Base-by-base conservation (phyloP, 164 flowering plant species). In the Echeveria elegans region DNA sequence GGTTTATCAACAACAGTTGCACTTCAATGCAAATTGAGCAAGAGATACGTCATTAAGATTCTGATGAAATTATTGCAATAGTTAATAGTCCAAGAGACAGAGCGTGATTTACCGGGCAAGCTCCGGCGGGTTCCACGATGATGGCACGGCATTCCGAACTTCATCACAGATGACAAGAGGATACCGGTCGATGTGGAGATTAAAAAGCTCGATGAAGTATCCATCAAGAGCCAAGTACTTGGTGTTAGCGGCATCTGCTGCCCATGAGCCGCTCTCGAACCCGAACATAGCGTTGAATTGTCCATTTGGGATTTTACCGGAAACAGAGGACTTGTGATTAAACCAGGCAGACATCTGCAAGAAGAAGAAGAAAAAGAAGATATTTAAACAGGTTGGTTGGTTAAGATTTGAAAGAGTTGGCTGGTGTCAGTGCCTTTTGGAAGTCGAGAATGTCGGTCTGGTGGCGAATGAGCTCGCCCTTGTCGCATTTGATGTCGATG, bases 271-370 rank as follows among this genome's bases (percentile, higher is more conserved):
- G 62, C 90, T 75, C 28, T 82, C 66, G 63, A 88, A 92, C 5
- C 88, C 83, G 64, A 86, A 92, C 88, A 83, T 74, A 4, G 89
- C 71, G 64, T 90, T 88, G 77, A 90, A 92, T 30, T 65, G 15
- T 30, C 98, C 96, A 6, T 83, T 80, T 9, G 96, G 98, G 9
- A 87, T 81, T 73, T 87, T 92, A 38, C 98, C 96, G 0, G 83
- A 72, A 50, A 83, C 63, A 3, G 82, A 73, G 10, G 76, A 41
- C 64, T 71, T 87, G 30, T 71, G 78, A 74, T 92, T 92, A 75
- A 88, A 82, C 24, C 77, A 68, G 59, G 86, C 87, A 60, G 96
- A 82, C 98, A 92, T 90, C 98, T 92, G 69, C 65, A 34, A 14
- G 21, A 29, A 60, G 2, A 60, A 60, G 29, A 37, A 18, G 12